phyloP scores from a whole-genome alignment of 2,329 filamentous ascomycete genomes.

The Calonectria crousiana region DNA sequence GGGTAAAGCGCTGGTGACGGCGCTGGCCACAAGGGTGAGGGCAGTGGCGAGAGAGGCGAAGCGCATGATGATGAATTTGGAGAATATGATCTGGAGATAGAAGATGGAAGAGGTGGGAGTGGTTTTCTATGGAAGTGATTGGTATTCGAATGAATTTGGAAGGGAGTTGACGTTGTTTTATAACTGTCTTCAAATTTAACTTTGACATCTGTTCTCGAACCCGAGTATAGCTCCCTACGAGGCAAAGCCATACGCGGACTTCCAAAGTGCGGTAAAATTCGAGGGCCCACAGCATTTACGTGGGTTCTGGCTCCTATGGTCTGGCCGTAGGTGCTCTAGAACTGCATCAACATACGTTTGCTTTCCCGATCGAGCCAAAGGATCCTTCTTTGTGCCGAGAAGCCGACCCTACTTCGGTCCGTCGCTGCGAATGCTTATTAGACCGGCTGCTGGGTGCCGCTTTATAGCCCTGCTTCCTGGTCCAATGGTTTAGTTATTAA shows the following conservation, averaged over 20 bases:
- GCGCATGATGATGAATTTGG: not conserved
- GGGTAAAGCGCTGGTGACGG: not conserved
- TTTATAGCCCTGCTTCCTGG: not conserved
- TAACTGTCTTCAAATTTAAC: not conserved
- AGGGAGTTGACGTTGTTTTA: not conserved
- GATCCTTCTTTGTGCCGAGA: not conserved
- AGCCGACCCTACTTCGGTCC: not conserved
- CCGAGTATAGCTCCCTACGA: not conserved
- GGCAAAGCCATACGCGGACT: not conserved
- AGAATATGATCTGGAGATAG: not conserved
- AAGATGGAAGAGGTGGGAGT: not conserved
- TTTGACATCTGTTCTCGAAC: not conserved
- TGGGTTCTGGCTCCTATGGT: not conserved
- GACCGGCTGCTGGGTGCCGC: not conserved
- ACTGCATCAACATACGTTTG: not conserved
- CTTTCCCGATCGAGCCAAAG: not conserved
- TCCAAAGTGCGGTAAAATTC: not conserved
- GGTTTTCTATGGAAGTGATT: not conserved
- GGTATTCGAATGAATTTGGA: not conserved
- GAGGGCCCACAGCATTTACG: not conserved
- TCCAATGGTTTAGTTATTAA: not conserved
- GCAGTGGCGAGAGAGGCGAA: not conserved
- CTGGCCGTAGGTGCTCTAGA: not conserved
- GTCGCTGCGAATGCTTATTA: not conserved
- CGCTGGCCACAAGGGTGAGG: not conserved